phyloP scores from a whole-genome alignment of 1,139 yeast species.

The Nadsonia starkeyi-henricii region DNA sequence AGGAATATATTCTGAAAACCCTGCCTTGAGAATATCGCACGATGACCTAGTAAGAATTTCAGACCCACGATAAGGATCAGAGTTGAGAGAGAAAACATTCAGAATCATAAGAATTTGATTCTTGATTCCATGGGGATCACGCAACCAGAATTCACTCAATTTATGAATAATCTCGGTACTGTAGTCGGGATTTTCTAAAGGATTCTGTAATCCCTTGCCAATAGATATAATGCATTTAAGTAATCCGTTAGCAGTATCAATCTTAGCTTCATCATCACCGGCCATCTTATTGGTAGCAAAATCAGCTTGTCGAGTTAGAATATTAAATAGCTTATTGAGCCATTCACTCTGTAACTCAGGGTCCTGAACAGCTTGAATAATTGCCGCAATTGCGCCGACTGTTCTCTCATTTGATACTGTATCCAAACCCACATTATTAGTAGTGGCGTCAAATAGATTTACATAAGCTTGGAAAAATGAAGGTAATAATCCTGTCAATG shows the following conservation, averaged over 20 bases:
- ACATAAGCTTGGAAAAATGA: neutral
- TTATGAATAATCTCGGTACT: neutral
- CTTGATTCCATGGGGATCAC: slow-evolving; percentile 33
- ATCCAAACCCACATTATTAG: slow-evolving; percentile 10
- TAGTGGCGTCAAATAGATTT: slow-evolving; percentile 7
- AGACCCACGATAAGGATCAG: slow-evolving; percentile 24
- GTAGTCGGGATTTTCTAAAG: slow-evolving; percentile 21
- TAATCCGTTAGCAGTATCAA: slow-evolving; percentile 28
- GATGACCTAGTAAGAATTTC: slow-evolving; percentile 38
- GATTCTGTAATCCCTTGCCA: slow-evolving; percentile 46
- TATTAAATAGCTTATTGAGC: slow-evolving; percentile 14
- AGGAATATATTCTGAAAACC: slow-evolving; percentile 57
- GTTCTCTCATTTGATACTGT: slow-evolving; percentile 23
- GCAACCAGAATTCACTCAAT: slow-evolving; percentile 18
- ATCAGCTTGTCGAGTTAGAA: slow-evolving; percentile 10
- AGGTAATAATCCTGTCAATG: neutral
- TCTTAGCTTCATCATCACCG: neutral
- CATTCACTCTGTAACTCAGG: slow-evolving; percentile 13
- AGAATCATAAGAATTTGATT: slow-evolving; percentile 30
- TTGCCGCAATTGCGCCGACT: slow-evolving; percentile 24
- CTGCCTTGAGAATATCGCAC: slow-evolving; percentile 41
- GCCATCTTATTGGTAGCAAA: neutral
- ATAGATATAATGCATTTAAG: slow-evolving; percentile 49
- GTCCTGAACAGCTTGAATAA: slow-evolving; percentile 20
- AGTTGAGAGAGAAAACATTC: slow-evolving; percentile 30